Evolutionary conservation across 2,329 filamentous ascomycete species (phyloP), one percentile per base, ranked within the genome.

Genomic region (Cladosporium sp.): DNA sequence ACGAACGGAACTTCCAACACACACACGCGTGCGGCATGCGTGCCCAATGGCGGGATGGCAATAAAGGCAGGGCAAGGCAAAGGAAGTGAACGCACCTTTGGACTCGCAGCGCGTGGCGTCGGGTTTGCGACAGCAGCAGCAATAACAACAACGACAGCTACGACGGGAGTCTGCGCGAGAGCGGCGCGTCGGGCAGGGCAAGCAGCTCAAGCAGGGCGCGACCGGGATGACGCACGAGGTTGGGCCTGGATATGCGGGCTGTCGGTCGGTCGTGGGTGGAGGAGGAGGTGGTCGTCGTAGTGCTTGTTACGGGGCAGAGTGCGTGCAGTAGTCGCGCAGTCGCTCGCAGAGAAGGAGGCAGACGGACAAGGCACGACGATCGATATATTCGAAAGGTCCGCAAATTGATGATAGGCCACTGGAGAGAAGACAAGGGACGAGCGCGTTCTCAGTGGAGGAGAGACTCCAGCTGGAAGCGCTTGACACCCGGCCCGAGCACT

Each of bases 291-390:
- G 11, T 36, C 3, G 34, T 36, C 7, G 30, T 32, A 10, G 30
- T 32, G 30, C 30, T n/a, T 55, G 51, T 30, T 54, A 55, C 30
- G 52, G 34, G 55, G 32, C 55, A 58, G 55, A 58, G 55, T 41
- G 55, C 55, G 55, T 58, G 55, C 55, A 58, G 55, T 58, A 58
- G 55, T 58, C 55, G 55, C 55, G 55, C 55, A 38, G 34, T 2
- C 28, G 55, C 55, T 58, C 52, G 52, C 18, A 15, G n/a, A 34
- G 28, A 3, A 55, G 49, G 12, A 52, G 26, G 15, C 52, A 52
- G 26, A 30, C 52, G 14, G 28, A 12, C 51, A 54, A 54, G 51
- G 30, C 26, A 32, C n/a, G 52, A 32, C 52, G 52, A 55, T 55
- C 52, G 52, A 30, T 55, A 55, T 55, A 55, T 32, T 32, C 30